Conservation (phyloP, 345 rosid genomes). For the Ceriops tagal region DNA sequence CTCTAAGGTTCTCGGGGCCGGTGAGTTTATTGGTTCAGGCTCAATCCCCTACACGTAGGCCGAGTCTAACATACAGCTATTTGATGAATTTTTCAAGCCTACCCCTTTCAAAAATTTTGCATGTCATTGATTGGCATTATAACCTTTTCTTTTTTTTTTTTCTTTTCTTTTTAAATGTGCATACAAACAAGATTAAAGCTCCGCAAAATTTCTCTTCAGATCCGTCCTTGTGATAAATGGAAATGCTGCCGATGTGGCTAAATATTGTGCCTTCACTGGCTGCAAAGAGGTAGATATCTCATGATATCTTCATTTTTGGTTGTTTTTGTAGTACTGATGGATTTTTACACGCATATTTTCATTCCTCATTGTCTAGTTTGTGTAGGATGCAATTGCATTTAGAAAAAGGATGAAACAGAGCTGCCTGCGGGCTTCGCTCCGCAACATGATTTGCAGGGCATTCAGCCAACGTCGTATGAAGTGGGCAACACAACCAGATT, state of each 20-base stretch:
- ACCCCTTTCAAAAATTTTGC: neutral
- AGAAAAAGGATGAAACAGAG: slow-evolving; percentile 86
- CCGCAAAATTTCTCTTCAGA: slow-evolving; percentile 33
- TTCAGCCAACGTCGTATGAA: slow-evolving; percentile 53
- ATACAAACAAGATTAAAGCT: neutral
- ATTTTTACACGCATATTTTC: neutral
- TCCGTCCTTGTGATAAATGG: slow-evolving; percentile 86
- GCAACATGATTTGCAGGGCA: slow-evolving; percentile 73
- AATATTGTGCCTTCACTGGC: slow-evolving; percentile 89
- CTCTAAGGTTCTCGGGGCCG: slow-evolving; percentile 53
- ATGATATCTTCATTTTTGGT: neutral
- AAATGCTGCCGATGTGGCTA: slow-evolving; percentile 81
- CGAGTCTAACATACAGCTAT: slow-evolving; percentile 28
- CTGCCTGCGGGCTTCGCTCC: slow-evolving; percentile 58
- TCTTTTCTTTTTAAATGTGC: neutral
- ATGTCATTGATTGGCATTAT: neutral
- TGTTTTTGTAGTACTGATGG: neutral
- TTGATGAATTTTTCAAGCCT: neutral
- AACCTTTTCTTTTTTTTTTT: neutral
- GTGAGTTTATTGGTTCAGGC: slow-evolving; percentile 65
- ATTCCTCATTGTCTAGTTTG: neutral
- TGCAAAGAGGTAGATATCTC: slow-evolving; percentile 53
- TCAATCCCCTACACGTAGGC: slow-evolving; percentile 83
- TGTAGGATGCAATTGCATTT: slow-evolving; percentile 83
- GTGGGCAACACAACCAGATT: slow-evolving; percentile 29